Evolutionary conservation across 768 basidiomycete genomes (phyloP).

Genomic region (Steccherinum ochraceum): DNA sequence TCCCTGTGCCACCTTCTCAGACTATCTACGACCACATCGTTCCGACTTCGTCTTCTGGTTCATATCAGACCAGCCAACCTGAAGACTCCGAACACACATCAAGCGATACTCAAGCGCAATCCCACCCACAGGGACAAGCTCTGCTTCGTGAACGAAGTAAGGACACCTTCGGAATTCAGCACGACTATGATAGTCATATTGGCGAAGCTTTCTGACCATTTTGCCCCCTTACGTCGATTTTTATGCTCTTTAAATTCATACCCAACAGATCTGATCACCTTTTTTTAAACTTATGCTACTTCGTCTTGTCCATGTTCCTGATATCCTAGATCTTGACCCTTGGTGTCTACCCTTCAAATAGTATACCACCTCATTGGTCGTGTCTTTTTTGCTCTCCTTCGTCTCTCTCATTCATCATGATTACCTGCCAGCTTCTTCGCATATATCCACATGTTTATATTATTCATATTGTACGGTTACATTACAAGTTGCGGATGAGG

Average conservation of each 20-base stretch:
- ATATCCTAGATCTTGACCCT: neutral
- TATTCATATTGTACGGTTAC: conserved; percentile 7
- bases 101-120: conserved; percentile 9
- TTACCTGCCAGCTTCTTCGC: neutral
- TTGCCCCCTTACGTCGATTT: too few relatives aligned
- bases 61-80: conserved; percentile 36
- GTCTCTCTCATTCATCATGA: neutral
- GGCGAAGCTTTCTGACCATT: conserved; percentile 18
- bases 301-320: neutral
- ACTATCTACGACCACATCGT: conserved; percentile 30
- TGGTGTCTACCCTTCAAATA: too few relatives aligned
- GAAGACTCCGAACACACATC: conserved; percentile 8
- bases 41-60: conserved; percentile 20
- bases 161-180: conserved; percentile 20
- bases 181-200: conserved; percentile 11
- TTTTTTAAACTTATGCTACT: neutral
- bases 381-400: neutral
- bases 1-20: conserved; percentile 54
- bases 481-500: conserved; percentile 4
- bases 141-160: conserved; percentile 17
- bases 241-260: too few relatives aligned
- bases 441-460: neutral
- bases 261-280: too few relatives aligned
- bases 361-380: too few relatives aligned
- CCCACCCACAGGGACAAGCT: conserved; percentile 3